Percentiles rank a stretch among this genome's conserved stretches.
phyloP scores from a whole-genome alignment of 768 basidiomycete species.

The Termitomyces heimii region DNA sequence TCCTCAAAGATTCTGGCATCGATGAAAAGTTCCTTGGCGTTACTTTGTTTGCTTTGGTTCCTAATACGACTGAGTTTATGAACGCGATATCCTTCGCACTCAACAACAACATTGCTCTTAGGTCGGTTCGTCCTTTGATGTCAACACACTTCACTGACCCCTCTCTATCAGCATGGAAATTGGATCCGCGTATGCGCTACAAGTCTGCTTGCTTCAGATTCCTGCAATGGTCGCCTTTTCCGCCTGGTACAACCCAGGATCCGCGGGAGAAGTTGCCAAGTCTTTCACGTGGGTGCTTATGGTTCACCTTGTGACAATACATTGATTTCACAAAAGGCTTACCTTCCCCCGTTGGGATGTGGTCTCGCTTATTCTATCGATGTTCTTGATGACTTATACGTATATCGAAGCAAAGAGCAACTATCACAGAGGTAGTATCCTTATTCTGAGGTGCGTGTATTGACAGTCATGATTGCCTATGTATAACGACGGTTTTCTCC shows the following conservation, averaged over 20 bases:
- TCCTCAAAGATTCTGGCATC: constrained; percentile 84
- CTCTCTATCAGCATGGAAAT: constrained; percentile 83
- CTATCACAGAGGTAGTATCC: constrained; percentile 94
- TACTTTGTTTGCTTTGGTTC: constrained; percentile 94
- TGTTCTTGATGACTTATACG: constrained; percentile 97
- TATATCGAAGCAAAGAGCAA: constrained; percentile 99
- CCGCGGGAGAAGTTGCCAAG: constrained; percentile 80
- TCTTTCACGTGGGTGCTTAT: constrained; percentile 80
- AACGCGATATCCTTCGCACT: constrained; percentile 98
- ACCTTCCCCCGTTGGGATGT: constrained; percentile 99
- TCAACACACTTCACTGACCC: neutral
- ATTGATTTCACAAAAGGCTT: constrained; percentile 44
- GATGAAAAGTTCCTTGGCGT: constrained; percentile 98
- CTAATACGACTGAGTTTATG: constrained; percentile 99
- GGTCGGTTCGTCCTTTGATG: constrained; percentile 37
- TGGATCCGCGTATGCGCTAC: constrained; percentile 96
- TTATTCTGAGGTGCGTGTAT: constrained; percentile 73
- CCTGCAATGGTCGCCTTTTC: constrained; percentile 99
- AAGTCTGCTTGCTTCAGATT: constrained; percentile 96
- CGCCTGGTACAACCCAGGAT: constrained; percentile 85
- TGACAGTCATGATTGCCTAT: neutral
- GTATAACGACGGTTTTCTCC: constrained; percentile 8
- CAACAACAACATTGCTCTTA: constrained; percentile 94
- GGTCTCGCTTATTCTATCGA: constrained; percentile 87
- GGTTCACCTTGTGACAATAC: neutral